Evolutionary conservation across 306 rosid genomes (phyloP).

Genomic region (Casuarina glauca): DNA sequence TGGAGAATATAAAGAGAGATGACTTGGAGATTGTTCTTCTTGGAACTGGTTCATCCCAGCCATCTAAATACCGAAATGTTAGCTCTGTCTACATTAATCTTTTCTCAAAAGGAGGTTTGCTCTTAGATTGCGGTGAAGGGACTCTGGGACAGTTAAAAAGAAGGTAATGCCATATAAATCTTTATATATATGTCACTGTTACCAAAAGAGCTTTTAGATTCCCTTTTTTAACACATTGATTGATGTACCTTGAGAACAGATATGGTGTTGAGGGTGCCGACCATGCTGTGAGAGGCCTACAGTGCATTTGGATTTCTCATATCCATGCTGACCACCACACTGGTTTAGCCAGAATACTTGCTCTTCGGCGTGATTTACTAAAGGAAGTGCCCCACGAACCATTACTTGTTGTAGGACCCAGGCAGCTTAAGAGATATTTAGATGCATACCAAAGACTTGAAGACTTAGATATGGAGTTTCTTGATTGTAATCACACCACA

Average conservation of each 20-base stretch:
- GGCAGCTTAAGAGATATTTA: constrained; percentile 71
- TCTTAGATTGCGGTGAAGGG: constrained; percentile 96
- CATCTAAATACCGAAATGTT: constrained; percentile 93
- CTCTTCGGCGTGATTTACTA: constrained; percentile 70
- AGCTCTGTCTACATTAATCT: constrained; percentile 83
- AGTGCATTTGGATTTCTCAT: constrained; percentile 91
- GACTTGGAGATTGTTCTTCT: constrained; percentile 95
- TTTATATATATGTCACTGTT: constrained; percentile 7
- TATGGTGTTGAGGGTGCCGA: constrained; percentile 86
- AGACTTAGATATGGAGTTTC: constrained; percentile 82
- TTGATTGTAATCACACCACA: constrained; percentile 76
- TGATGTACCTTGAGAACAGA: constrained; percentile 48
- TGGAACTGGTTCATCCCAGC: constrained; percentile 97
- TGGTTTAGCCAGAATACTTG: constrained; percentile 87
- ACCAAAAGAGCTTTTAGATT: constrained; percentile 23
- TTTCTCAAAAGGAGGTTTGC: constrained; percentile 77
- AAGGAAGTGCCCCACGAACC: constrained; percentile 75
- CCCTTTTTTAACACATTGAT: constrained; percentile 17
- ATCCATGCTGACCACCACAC: constrained; percentile 97
- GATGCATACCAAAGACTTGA: constrained; percentile 90
- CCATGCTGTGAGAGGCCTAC: constrained; percentile 62
- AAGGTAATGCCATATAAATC: constrained; percentile 45
- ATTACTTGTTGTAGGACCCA: constrained; percentile 79
- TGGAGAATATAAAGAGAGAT: constrained; percentile 79
- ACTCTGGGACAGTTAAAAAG: constrained; percentile 92